Percentiles rank a stretch among this genome's conserved stretches.
These are phyloP conservation scores for Crucihimalaya himalaica DNA, from an alignment of 345 rosid genomes.

Conservation along the genomic window DNA sequence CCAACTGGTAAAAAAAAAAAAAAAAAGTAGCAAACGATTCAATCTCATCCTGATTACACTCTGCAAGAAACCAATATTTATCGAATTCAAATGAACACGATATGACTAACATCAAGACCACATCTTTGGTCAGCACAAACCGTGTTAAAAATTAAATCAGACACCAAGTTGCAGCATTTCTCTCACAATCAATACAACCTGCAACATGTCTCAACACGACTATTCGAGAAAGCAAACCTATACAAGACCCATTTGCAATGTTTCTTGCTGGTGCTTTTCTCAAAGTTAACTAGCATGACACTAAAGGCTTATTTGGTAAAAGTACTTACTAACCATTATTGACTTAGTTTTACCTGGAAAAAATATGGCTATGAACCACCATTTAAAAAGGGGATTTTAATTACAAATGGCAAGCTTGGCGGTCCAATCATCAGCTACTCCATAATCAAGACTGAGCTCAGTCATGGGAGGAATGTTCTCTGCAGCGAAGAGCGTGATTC, in stretches of 20 bases:
- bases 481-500: constrained; percentile 83
- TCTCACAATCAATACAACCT: neutral
- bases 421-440: constrained; percentile 75
- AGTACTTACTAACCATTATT: neutral
- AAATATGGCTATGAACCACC: neutral
- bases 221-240: neutral
- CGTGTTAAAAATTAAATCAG: neutral
- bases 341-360: constrained; percentile 24
- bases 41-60: constrained; percentile 4
- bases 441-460: constrained; percentile 94
- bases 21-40: constrained; percentile 2
- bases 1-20: neutral
- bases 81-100: neutral
- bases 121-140: neutral
- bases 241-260: neutral
- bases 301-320: neutral
- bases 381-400: constrained; percentile 30
- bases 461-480: constrained; percentile 90
- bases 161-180: neutral
- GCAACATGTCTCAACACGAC: constrained; percentile 2
- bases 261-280: neutral
- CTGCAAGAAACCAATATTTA: constrained; percentile 19
- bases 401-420: constrained; percentile 84
- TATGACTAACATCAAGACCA: neutral
- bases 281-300: neutral